Percentiles rank a stretch among this genome's conserved stretches.
phyloP scores from a whole-genome alignment of 129 eudicot species.

The Artemisia annua region DNA sequence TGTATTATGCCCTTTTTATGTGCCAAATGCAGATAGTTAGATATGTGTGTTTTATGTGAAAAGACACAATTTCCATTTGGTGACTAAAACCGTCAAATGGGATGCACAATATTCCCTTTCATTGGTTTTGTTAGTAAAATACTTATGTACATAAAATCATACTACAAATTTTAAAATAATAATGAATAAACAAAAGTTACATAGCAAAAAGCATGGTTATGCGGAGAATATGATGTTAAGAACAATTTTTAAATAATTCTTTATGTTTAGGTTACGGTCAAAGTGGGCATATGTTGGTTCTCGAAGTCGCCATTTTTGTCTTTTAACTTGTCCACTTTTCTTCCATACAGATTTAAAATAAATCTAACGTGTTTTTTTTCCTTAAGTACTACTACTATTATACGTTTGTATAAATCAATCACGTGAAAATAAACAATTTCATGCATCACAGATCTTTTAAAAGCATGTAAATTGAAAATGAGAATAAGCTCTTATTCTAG shows the following conservation, averaged over 20 bases:
- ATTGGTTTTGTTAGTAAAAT: not conserved
- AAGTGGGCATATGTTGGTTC: conserved; percentile 30
- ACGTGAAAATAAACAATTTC: conserved; percentile 10
- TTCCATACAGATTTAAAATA: not conserved
- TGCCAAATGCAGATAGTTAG: not conserved
- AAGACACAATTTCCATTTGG: not conserved
- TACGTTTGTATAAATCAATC: not conserved
- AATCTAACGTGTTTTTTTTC: not conserved
- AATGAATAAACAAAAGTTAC: not conserved
- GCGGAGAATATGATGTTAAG: conserved; percentile 36
- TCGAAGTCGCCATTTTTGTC: conserved; percentile 33
- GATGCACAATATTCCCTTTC: too few relatives aligned
- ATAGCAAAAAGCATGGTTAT: conserved; percentile 14
- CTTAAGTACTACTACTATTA: not conserved
- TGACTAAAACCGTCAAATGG: too few relatives aligned
- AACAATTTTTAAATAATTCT: conserved; percentile 2
- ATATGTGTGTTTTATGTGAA: not conserved
- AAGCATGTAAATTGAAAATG: not conserved
- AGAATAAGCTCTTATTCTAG: too few relatives aligned
- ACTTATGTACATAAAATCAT: not conserved
- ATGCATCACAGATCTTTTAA: not conserved
- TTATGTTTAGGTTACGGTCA: conserved; percentile 16
- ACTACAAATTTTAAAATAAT: not conserved
- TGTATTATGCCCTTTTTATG: not conserved
- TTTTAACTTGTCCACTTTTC: conserved; percentile 17